Base-by-base conservation (phyloP, 139 green algal genomes). In the Asterochloris erici region DNA sequence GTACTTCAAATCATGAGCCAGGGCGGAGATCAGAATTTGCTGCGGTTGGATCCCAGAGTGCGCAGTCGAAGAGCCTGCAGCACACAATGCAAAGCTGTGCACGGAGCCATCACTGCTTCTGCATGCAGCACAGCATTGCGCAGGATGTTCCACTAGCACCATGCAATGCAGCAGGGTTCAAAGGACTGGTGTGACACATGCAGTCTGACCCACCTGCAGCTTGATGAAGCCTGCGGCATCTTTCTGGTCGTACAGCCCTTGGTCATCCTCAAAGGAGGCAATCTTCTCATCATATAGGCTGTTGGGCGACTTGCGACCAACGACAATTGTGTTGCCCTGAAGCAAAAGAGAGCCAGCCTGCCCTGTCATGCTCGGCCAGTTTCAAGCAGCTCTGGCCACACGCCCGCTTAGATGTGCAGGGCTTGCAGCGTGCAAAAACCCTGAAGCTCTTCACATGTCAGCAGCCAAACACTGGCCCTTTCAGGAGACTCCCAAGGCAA, bases 191-290 rank as follows among this genome's bases (percentile, higher is more conserved):
- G 24, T 21, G 28, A 19, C 21, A 62, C 15, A 77, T 27, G 27
- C 0, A 29, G n/a, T n/a, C 24, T 19, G 24, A 47, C 28, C 14
- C n/a, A n/a, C 82, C 87, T 89, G 82, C 28, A 97, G 87, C 82
- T 94, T 93, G 88, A 97, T 97, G 91, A 99, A 99, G 73, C 96
- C 96, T 24, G 89, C 93, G 14, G 96, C 95, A 82, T 99, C 96
- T 81, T 95, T 93, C 88, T 99, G 96, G 87, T 97, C 91, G 84
- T 97, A 96, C 47, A 94, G 89, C 26, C 93, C 93, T 68, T 90
- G 91, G 85, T 98, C 96, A 82, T 99, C 95, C 91, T 99, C 96
- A 86, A 99, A 99, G 0, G 95, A 97, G 2, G 94, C 92, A 26
- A 99, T 93, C 74, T 96, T 93, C 79, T 89, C 90, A 89, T 98